Evolutionary conservation across 495 filamentous ascomycete genomes (phyloP).

Genomic region (Hypoxylon lienhwacheense): DNA sequence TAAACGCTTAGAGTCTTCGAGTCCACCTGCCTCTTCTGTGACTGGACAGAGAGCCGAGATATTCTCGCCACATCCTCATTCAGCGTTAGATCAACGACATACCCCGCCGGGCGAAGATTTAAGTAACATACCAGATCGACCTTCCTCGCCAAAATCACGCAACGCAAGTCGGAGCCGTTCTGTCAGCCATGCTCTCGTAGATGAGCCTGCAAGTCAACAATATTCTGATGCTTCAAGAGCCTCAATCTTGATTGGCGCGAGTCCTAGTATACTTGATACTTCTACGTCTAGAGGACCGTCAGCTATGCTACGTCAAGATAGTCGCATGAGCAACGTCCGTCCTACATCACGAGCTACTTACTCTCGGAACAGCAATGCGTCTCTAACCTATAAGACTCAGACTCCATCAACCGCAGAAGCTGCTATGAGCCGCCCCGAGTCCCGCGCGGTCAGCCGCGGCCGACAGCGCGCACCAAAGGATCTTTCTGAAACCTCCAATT

Average conservation of each 20-base stretch:
- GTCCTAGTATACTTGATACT: conserved; percentile 1
- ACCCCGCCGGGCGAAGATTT: background rate
- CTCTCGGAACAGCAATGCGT: background rate
- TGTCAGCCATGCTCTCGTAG: background rate
- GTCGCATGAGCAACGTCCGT: conserved; percentile 5
- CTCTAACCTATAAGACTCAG: background rate
- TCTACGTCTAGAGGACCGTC: background rate
- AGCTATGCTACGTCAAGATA: background rate
- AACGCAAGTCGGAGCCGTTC: conserved; percentile 1
- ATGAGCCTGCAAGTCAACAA: background rate
- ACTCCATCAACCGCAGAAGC: background rate
- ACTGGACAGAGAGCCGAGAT: background rate
- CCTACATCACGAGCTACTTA: background rate
- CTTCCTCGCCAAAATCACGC: conserved; percentile 1
- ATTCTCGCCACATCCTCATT: background rate
- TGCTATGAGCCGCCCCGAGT: background rate
- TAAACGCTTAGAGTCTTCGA: background rate
- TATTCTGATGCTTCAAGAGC: background rate
- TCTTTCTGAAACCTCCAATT: background rate
- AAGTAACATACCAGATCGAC: background rate
- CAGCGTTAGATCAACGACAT: background rate
- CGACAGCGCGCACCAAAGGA: conserved; percentile 1
- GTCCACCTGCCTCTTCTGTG: background rate
- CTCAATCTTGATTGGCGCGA: conserved; percentile 2
- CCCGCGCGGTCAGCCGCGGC: conserved; percentile 8